Evolutionary conservation across 148 eudicot genomes (phyloP), one percentile per base, ranked within the genome.

Genomic region (Cornus controversa): DNA sequence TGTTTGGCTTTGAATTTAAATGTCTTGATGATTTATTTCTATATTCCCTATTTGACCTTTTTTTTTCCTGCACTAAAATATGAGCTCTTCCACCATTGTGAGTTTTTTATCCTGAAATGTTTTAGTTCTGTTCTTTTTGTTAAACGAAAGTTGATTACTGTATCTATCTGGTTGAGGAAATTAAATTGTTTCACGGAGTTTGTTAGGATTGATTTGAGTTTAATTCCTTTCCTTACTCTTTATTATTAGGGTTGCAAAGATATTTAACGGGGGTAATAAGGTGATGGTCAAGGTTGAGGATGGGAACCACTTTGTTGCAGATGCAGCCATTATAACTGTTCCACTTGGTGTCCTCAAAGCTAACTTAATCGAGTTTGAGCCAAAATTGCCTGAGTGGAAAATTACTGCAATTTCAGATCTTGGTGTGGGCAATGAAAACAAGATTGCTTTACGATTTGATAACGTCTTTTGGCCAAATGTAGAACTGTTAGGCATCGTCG

Each of bases 361-460:
- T 42, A 90, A 92, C 66, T 80, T 88, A 79, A 89, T 96, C 26
- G 87, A 90, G 77, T 96, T 96, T 79, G 97, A 90, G 81, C 99
- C 99, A 0, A 91, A 89, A 83, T 83, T 96, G 79, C 99, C 99
- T 0, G 95, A 92, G 34, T 96, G 99, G 99, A 96, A 96, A 87
- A 81, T 63, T 20, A 70, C 84, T 79, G 99, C 99, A 53, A 96
- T 96, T 81, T 89, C 97, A 73, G 99, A 96, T 81, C 94, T 96
- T 67, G 99, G 99, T 14, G 84, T 96, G 79, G 99, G 99, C 71
- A 93, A 89, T 76, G 99, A 96, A 83, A 96, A 93, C 80, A 96
- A 96, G 86, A 90, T 96, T 82, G 99, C 99, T 22, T 70, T 96
- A 80, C 84, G 75, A 82, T 93, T 96, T 85, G 80, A 90, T 58